Conservation (phyloP, 129 eudicot species). For the Solidago caesia region DNA sequence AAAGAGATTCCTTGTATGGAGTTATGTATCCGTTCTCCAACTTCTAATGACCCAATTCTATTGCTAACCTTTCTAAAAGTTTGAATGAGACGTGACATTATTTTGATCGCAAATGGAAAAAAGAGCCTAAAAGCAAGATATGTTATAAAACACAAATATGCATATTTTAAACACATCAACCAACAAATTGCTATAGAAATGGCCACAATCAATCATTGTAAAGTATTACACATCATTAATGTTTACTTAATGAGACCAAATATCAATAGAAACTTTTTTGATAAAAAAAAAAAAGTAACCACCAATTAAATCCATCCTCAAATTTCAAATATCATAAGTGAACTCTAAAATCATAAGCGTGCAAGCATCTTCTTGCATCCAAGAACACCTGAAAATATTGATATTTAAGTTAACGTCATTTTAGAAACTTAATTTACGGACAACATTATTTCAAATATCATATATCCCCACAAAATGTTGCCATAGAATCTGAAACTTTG, state of each 20-base stretch:
- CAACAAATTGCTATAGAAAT: constrained; percentile 9
- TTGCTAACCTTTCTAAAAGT: constrained; percentile 22
- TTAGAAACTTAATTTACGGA: no score
- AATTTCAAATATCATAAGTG: constrained; percentile 1
- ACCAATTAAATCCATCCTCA: constrained; percentile 4
- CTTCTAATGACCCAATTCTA: constrained; percentile 26
- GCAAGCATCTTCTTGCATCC: constrained; percentile 48
- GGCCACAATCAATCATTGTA: neutral
- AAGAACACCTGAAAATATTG: constrained; percentile 51
- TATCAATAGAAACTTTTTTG: neutral
- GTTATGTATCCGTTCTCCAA: constrained; percentile 33
- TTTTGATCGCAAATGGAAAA: constrained; percentile 18
- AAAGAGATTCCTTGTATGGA: constrained; percentile 17
- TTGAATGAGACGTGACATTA: constrained; percentile 26
- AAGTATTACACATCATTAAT: no score
- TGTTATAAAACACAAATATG: constrained; percentile 22
- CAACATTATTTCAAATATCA: no score
- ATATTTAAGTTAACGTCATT: constrained; percentile 41
- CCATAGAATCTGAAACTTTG: no score
- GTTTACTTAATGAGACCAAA: no score
- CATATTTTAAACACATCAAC: constrained; percentile 22
- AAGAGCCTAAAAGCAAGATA: constrained; percentile 30
- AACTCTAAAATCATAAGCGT: constrained; percentile 20
- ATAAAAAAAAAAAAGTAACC: neutral
- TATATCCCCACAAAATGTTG: no score